phyloP scores from a whole-genome alignment of 345 rosid genomes.

The Brassica juncea region DNA sequence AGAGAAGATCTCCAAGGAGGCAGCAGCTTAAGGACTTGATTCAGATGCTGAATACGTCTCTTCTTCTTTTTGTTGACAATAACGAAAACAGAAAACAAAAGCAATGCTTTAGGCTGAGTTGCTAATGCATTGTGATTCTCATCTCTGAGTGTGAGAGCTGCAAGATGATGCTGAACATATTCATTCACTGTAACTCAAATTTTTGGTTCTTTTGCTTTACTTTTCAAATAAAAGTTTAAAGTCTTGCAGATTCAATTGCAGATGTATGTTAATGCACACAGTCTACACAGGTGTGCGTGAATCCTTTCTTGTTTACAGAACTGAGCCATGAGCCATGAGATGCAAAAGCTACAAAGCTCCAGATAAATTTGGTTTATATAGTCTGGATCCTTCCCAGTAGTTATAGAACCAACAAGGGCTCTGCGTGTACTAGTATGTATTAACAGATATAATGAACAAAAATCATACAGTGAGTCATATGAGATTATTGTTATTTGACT shows the following conservation, averaged over 20 bases:
- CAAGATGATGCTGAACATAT: slow-evolving; percentile 25
- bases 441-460: slow-evolving; percentile 7
- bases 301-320: slow-evolving; percentile 2
- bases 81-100: slow-evolving; percentile 17
- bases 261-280: background rate
- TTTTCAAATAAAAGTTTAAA: too few relatives aligned
- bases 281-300: slow-evolving; percentile 13
- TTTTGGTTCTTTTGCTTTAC: too few relatives aligned
- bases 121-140: slow-evolving; percentile 1
- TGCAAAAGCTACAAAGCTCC: slow-evolving; percentile 25
- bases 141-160: slow-evolving; percentile 26
- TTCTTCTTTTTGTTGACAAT: slow-evolving; percentile 25
- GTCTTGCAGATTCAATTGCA: slow-evolving; percentile 20
- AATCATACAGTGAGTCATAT: slow-evolving; percentile 20
- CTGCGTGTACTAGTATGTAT: slow-evolving; percentile 28
- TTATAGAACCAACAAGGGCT: slow-evolving; percentile 23
- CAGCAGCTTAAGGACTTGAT: slow-evolving; percentile 34
- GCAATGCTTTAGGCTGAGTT: background rate
- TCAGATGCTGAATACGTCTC: slow-evolving; percentile 2
- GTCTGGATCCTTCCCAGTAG: slow-evolving; percentile 27
- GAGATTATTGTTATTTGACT: slow-evolving; percentile 32
- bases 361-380: background rate
- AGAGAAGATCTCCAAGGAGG: slow-evolving; percentile 41
- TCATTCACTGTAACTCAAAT: slow-evolving; percentile 2
- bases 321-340: slow-evolving; percentile 2